Percentiles rank a stretch among this genome's conserved stretches.
phyloP scores from a whole-genome alignment of 1,139 yeast genomes.

The Ogataea hybrid region DNA sequence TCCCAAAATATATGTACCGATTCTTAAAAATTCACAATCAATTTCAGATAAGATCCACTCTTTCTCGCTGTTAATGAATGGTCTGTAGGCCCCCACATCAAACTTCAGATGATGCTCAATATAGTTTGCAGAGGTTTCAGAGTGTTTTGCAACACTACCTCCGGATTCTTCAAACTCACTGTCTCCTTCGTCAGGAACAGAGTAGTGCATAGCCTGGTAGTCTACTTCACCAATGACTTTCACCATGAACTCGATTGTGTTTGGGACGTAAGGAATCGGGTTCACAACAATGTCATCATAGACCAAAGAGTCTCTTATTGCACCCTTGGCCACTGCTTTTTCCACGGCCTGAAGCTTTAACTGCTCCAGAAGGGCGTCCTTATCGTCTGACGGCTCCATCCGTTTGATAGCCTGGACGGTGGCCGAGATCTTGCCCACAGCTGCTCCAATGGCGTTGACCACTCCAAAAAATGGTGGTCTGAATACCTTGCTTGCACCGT shows the following conservation, averaged over 20 bases:
- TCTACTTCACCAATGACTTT: constrained; percentile 43
- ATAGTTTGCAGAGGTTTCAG: constrained; percentile 6
- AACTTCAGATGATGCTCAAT: constrained; percentile 8
- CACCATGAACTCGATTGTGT: constrained; percentile 35
- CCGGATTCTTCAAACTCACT: constrained; percentile 5
- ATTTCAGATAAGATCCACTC: constrained; percentile 12
- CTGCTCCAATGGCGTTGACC: constrained; percentile 37
- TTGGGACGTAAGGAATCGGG: constrained; percentile 40
- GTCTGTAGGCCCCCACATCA: constrained; percentile 32
- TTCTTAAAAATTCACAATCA: constrained; percentile 37
- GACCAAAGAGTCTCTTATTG: constrained; percentile 25
- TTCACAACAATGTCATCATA: constrained; percentile 36
- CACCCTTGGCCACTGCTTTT: constrained; percentile 27
- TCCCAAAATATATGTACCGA: constrained; percentile 47
- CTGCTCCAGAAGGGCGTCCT: constrained; percentile 27
- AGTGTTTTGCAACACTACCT: constrained; percentile 9
- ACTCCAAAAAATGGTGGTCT: constrained; percentile 33
- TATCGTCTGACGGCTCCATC: constrained; percentile 22
- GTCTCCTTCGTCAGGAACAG: constrained; percentile 4
- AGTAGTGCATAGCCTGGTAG: constrained; percentile 20
- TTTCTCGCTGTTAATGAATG: constrained; percentile 33
- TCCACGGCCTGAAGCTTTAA: constrained; percentile 26
- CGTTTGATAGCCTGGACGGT: constrained; percentile 18
- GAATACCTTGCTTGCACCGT: constrained; percentile 31
- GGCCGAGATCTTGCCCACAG: constrained; percentile 33